phyloP scores from a whole-genome alignment of 164 flowering plant species.

The Chimonanthus salicifolius region DNA sequence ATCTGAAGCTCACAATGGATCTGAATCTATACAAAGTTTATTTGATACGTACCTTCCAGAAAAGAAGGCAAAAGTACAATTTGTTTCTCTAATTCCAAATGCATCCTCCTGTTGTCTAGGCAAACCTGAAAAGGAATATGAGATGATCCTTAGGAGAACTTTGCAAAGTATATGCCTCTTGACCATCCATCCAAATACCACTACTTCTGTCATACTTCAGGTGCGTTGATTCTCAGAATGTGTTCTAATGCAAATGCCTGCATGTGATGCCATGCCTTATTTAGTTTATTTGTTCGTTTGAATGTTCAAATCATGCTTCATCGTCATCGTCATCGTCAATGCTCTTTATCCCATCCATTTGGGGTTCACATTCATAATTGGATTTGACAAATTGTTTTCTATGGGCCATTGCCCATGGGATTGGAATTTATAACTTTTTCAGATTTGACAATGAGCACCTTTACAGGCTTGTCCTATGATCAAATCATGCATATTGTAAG shows the following conservation, averaged over 20 bases:
- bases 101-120: constrained; percentile 34
- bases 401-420: too few species aligned
- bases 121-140: constrained; percentile 79
- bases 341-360: too few species aligned
- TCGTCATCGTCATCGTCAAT: too few species aligned
- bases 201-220: constrained; percentile 81
- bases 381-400: too few species aligned
- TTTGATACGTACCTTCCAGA: neutral
- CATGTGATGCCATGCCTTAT: neutral
- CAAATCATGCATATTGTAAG: too few species aligned
- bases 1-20: neutral
- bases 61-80: too few species aligned
- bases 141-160: constrained; percentile 80
- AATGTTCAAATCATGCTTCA: too few species aligned
- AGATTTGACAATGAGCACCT: too few species aligned
- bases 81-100: constrained; percentile 1
- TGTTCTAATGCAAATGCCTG: neutral
- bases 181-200: constrained; percentile 83
- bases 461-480: too few species aligned
- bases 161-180: constrained; percentile 74
- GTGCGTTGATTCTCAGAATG: constrained; percentile 22
- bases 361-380: too few species aligned
- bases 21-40: neutral
- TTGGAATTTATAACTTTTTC: too few species aligned
- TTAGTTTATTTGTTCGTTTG: neutral